Percentiles rank a stretch among this genome's conserved stretches.
Conservation (phyloP, 192 early-diverging fungal species). For the Umbelopsis isabellina region DNA sequence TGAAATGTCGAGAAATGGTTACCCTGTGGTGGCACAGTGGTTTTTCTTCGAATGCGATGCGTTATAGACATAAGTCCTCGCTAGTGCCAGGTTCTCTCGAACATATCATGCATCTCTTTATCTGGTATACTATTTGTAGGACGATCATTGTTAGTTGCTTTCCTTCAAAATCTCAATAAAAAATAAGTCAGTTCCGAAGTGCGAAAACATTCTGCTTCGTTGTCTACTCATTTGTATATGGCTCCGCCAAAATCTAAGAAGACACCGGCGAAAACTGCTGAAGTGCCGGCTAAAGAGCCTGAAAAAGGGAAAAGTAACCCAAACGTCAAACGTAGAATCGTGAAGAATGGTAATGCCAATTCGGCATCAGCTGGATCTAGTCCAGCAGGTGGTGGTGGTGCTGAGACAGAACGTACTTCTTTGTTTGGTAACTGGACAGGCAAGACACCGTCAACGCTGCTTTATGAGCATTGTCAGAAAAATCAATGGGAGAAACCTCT, state of each 20-base stretch:
- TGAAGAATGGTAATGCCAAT: slow-evolving; percentile 29
- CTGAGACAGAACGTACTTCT: slow-evolving; percentile 24
- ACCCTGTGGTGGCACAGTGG: not conserved
- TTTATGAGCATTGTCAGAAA: slow-evolving; percentile 82
- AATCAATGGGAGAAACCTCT: slow-evolving; percentile 72
- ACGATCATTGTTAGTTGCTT: not conserved
- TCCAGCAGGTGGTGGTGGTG: slow-evolving; percentile 18
- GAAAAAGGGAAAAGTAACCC: slow-evolving; percentile 10
- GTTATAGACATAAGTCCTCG: too few relatives aligned
- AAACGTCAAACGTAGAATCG: slow-evolving; percentile 15
- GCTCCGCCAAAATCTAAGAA: slow-evolving; percentile 16
- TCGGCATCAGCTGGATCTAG: slow-evolving; percentile 2
- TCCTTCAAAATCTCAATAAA: not conserved
- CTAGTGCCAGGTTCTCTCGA: too few relatives aligned
- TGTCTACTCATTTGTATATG: not conserved
- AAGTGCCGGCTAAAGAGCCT: not conserved
- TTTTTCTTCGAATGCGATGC: too few relatives aligned
- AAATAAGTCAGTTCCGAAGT: not conserved
- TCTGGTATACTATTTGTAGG: too few relatives aligned
- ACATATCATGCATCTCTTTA: too few relatives aligned
- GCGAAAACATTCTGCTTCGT: too few relatives aligned
- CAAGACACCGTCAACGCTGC: slow-evolving; percentile 76
- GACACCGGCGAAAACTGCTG: not conserved
- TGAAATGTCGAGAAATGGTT: not conserved
- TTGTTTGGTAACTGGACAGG: slow-evolving; percentile 85